Base-by-base conservation (phyloP, 768 basidiomycete species). In the Neoboletus magnificus region DNA sequence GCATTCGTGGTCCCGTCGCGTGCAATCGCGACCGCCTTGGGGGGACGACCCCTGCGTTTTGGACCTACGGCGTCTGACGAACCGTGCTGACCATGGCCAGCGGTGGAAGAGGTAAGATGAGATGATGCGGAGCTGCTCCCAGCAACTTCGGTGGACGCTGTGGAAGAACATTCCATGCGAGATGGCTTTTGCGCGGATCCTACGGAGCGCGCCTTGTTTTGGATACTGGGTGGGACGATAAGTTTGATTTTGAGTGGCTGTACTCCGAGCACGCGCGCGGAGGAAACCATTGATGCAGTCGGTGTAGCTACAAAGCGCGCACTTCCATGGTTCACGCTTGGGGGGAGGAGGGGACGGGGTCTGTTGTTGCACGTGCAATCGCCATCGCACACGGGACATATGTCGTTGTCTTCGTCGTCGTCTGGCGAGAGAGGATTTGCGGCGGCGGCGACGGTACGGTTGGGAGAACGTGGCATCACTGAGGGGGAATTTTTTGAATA, bases 351-450 rank as follows among this genome's bases (percentile, higher is more conserved):
- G 42, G 66, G 56, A 56, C 62, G 67, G 51, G 74, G 67, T 62
- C 72, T 76, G 77, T 79, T 83, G 70, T 71, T 56, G 79, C 90
- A 92, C 30, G 87, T 91, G 77, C 90, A 93, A 67, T 89, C 85
- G 67, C 87, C 86, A 78, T 92, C 91, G 88, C 90, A 93, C 60
- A 92, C 89, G 9, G 89, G 90, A 72, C 90, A 93, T 54, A 92
- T 90, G 70, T 91, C 86, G 82, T 83, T 82, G 79, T 89, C 87
- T 68, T 91, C 90, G 73, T 88, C 86, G 76, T 84, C 83, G 73
- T 80, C 77, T 56, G 50, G 65, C 49, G 66, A 61, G 61, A 63
- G 58, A 62, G 39, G 64, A 63, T 65, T 75, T 73, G 65, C 72
- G 70, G 64, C 68, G 73, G 67, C 75, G 77, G 71, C 81, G 76